phyloP scores from a whole-genome alignment of 371 early-diverging fungal genomes.

The Mucor irregularis region DNA sequence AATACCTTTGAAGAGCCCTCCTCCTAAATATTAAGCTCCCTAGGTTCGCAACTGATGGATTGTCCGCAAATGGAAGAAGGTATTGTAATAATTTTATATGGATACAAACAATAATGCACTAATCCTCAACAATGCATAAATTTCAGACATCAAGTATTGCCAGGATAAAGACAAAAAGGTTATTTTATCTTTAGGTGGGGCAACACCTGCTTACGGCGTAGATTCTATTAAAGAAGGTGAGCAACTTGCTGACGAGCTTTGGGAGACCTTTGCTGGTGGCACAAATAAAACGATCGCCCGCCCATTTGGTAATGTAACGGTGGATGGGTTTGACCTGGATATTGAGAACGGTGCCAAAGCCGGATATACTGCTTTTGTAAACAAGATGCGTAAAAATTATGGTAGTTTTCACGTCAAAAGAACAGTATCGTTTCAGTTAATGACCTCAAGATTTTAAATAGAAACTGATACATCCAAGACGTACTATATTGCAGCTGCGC shows the following conservation, averaged over 20 bases:
- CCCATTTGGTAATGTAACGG: conserved; percentile 64
- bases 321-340: conserved; percentile 76
- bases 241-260: conserved; percentile 58
- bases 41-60: conserved; percentile 56
- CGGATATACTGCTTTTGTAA: conserved; percentile 57
- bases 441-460: background rate
- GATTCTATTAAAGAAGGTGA: conserved; percentile 42
- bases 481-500: conserved; percentile 55
- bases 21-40: conserved; percentile 12
- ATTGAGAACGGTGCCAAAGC: conserved; percentile 61
- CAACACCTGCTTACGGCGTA: conserved; percentile 61
- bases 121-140: background rate
- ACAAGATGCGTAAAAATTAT: conserved; percentile 43
- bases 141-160: conserved; percentile 55
- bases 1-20: background rate
- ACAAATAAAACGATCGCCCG: conserved; percentile 22
- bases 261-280: conserved; percentile 66
- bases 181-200: conserved; percentile 64
- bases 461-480: conserved; percentile 30
- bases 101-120: background rate
- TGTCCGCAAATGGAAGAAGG: conserved; percentile 60
- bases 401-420: background rate
- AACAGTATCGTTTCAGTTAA: background rate
- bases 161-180: conserved; percentile 53
- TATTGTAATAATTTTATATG: background rate